phyloP scores from a whole-genome alignment of 352 stramenopile species.

The Sclerospora graminicola region DNA sequence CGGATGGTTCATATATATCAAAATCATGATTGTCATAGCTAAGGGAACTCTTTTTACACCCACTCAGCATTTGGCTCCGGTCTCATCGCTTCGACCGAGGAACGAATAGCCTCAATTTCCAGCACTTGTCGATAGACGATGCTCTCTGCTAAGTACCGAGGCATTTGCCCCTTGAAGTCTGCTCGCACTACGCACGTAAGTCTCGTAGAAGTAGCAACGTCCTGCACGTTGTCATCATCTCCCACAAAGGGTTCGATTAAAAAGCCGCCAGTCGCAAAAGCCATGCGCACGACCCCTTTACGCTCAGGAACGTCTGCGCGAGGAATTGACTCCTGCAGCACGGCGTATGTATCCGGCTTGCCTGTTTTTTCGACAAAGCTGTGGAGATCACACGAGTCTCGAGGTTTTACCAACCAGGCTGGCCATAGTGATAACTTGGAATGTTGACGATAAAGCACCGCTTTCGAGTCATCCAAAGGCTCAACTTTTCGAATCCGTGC shows the following conservation, averaged over 20 bases:
- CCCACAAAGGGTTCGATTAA: slow-evolving; percentile 42
- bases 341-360: slow-evolving; percentile 44
- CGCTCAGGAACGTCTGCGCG: slow-evolving; percentile 54
- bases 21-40: slow-evolving; percentile 1
- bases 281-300: slow-evolving; percentile 62
- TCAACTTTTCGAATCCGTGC: slow-evolving; percentile 41
- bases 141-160: slow-evolving; percentile 57
- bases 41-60: slow-evolving; percentile 7
- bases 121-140: slow-evolving; percentile 70
- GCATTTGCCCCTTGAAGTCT: slow-evolving; percentile 55
- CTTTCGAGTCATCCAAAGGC: slow-evolving; percentile 47
- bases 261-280: slow-evolving; percentile 59
- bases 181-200: slow-evolving; percentile 47
- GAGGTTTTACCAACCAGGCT: slow-evolving; percentile 66
- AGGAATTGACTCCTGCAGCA: slow-evolving; percentile 60
- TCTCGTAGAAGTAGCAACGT: slow-evolving; percentile 17
- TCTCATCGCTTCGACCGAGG: slow-evolving; percentile 28
- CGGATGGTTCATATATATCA: slow-evolving; percentile 20
- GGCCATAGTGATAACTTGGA: slow-evolving; percentile 67
- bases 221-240: slow-evolving; percentile 10
- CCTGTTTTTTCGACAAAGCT: slow-evolving; percentile 67
- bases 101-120: slow-evolving; percentile 42
- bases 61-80: slow-evolving; percentile 13
- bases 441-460: slow-evolving; percentile 62
- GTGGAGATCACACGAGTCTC: slow-evolving; percentile 72